Evolutionary conservation across 1,284 basidiomycete genomes (phyloP), one percentile per base, ranked within the genome.

Genomic region (Porodaedalea pini): DNA sequence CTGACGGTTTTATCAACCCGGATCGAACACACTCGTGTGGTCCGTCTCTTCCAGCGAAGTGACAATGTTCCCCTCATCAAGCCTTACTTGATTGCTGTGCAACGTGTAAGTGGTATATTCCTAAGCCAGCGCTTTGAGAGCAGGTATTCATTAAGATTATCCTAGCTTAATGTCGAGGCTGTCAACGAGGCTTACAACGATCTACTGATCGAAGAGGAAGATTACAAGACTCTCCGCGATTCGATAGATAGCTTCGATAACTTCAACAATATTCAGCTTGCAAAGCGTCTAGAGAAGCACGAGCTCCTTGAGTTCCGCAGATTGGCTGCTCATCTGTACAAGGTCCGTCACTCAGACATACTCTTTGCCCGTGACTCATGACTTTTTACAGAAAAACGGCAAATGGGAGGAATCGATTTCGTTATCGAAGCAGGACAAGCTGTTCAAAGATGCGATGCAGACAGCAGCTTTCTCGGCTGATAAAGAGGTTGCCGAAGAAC

Each of bases 111-210:
- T 70, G 4, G n/a, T 52, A 25, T 31, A 10, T 25, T 23, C 8
- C 19, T 51, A 10, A 31, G 36, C 31, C 51, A 23, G 51, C 13
- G 54, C 52, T 37, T 19, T 7, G 45, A 31, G 10, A 17, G 29
- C 27, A 27, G 52, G 40, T 48, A 37, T 52, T 37, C 29, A 43
- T 44, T 37, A 47, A 23, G 37, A 54, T 64, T 48, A 44, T 45
- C 31, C 34, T 64, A 94, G 86, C 81, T 96, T 68, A 98, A 99
- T 73, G 83, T 99, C 50, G 90, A 95, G 67, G 92, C 94, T 17
- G 94, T 99, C 68, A 99, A 99, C 69, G 94, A 97, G 64, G 95
- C 95, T 3, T 98, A 96, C 77, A 97, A 98, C 69, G 92, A 94
- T 66, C 77, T 99, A 32, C 78, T 99, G 56, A 98, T 99, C 62